Evolutionary conservation across 2,329 filamentous ascomycete genomes (phyloP).

Genomic region (Dactylonectria estremocensis): DNA sequence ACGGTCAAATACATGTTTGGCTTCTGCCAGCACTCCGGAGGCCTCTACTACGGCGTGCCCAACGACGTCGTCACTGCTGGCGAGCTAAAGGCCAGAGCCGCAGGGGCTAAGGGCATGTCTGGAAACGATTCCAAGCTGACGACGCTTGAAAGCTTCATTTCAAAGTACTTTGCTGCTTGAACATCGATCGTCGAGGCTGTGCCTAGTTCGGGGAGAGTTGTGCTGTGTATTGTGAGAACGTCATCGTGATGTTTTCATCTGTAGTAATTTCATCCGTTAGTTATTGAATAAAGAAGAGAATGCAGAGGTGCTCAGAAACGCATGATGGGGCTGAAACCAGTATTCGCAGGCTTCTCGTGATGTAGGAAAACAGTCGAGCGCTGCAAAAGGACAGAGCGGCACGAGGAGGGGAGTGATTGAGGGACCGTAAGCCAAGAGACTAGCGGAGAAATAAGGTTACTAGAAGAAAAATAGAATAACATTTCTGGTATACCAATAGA

Average conservation of each 20-base stretch:
- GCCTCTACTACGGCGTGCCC: slow-evolving; percentile 51
- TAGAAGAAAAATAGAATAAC: neutral
- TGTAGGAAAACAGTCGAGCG: neutral
- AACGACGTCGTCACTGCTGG: slow-evolving; percentile 46
- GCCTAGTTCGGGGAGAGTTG: neutral
- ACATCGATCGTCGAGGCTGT: neutral
- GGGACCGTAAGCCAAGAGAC: neutral
- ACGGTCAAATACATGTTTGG: slow-evolving; percentile 56
- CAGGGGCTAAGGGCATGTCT: slow-evolving; percentile 44
- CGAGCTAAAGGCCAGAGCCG: slow-evolving; percentile 50
- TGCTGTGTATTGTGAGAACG: neutral
- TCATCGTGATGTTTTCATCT: neutral
- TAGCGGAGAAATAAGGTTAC: neutral
- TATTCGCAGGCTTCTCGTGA: neutral
- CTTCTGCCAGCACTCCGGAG: slow-evolving; percentile 53
- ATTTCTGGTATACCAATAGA: neutral
- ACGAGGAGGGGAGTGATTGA: neutral
- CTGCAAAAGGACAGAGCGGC: neutral
- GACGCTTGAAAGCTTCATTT: slow-evolving; percentile 45
- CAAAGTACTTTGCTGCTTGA: slow-evolving; percentile 43
- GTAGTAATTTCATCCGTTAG: neutral
- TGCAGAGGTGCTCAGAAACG: neutral
- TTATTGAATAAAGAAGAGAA: neutral
- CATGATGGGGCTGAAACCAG: neutral
- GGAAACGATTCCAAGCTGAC: slow-evolving; percentile 41